A percentile compares a stretch with the other conserved stretches of the same genome.
Conservation (phyloP, 140 eudicot species). For the Cichorium intybus region DNA sequence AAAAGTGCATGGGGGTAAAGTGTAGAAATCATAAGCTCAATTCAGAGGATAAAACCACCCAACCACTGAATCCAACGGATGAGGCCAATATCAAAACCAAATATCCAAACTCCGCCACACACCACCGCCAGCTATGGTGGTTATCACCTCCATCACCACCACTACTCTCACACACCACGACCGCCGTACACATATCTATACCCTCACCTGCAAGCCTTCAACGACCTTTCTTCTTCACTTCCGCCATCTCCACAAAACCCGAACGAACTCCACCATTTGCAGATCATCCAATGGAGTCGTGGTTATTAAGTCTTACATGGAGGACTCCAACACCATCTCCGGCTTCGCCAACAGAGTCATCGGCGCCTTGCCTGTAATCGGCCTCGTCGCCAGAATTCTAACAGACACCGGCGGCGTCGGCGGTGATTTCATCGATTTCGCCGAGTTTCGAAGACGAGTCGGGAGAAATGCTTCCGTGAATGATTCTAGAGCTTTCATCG, state of each 20-base stretch:
- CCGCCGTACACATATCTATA: conserved; percentile 30
- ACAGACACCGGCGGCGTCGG: conserved; percentile 96
- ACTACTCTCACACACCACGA: conserved; percentile 28
- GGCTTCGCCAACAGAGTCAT: conserved; percentile 67
- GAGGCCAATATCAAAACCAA: conserved; percentile 30
- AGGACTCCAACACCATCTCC: conserved; percentile 65
- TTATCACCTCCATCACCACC: conserved; percentile 55
- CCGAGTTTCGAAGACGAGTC: conserved; percentile 85
- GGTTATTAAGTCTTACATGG: conserved; percentile 70
- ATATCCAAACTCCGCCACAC: conserved; percentile 22
- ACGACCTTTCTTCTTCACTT: conserved; percentile 43
- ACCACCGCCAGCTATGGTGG: conserved; percentile 54
- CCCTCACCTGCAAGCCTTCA: conserved; percentile 36
- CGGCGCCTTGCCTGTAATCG: conserved; percentile 85
- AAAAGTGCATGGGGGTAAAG: conserved; percentile 3
- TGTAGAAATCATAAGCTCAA: conserved; percentile 11
- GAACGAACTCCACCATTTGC: conserved; percentile 26
- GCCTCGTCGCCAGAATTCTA: conserved; percentile 74
- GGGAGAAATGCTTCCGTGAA: conserved; percentile 84
- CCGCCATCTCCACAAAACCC: conserved; percentile 40
- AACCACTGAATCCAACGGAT: conserved; percentile 25
- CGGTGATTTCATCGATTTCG: conserved; percentile 84
- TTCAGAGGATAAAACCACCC: conserved; percentile 12
- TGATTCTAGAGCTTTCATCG: conserved; percentile 82
- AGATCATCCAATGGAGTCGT: conserved; percentile 35